Conservation (phyloP, 106 monocot species). For the Dendrobium officinale region DNA sequence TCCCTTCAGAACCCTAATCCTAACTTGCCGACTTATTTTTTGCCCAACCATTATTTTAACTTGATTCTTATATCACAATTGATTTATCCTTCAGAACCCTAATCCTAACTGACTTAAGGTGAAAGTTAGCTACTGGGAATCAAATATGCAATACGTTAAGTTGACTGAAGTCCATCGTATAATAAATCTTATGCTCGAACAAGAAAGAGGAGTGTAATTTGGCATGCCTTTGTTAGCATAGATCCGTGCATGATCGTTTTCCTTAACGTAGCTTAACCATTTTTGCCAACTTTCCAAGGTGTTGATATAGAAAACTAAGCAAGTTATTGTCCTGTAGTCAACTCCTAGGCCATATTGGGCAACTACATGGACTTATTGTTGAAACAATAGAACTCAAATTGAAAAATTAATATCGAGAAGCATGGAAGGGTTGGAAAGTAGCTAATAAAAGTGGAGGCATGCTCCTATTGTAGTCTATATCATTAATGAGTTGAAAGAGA, state of each 20-base stretch:
- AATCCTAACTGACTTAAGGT: too few relatives aligned
- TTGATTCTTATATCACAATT: background rate
- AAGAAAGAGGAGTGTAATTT: too few relatives aligned
- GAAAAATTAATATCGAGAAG: background rate
- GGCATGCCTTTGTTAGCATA: too few relatives aligned
- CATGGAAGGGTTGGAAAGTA: background rate
- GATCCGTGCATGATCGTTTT: too few relatives aligned
- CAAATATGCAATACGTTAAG: too few relatives aligned
- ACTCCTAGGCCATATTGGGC: background rate
- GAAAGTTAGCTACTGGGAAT: background rate
- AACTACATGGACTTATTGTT: background rate
- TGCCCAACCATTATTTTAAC: background rate
- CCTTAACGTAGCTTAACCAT: too few relatives aligned
- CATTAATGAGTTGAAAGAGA: background rate
- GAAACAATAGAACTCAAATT: background rate
- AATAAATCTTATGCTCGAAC: too few relatives aligned
- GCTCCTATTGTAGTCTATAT: too few relatives aligned
- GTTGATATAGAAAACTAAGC: too few relatives aligned
- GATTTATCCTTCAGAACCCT: background rate
- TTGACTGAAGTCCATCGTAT: too few relatives aligned
- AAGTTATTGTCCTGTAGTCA: background rate
- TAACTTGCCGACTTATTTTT: background rate
- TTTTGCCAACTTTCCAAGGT: too few relatives aligned
- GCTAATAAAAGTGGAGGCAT: too few relatives aligned
- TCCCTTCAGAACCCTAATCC: background rate